phyloP scores from a whole-genome alignment of 495 filamentous ascomycete species.

The Neurospora sp. region DNA sequence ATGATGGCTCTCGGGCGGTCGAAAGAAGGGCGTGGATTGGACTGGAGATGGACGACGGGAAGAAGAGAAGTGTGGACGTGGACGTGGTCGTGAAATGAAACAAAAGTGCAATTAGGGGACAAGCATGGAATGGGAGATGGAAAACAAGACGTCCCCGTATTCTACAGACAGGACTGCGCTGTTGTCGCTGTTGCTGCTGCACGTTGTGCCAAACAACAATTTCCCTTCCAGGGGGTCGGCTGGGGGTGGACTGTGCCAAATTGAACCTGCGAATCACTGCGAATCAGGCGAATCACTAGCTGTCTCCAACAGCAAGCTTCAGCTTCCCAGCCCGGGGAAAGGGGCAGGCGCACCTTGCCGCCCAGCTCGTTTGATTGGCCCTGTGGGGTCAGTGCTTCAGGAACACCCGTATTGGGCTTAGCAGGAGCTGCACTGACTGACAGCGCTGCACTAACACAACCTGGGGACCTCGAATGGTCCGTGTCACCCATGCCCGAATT shows the following conservation, averaged over 20 bases:
- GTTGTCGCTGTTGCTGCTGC: background rate
- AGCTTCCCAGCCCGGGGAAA: constrained; percentile 25
- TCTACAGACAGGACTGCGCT: constrained; percentile 1
- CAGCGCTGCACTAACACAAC: constrained; percentile 1
- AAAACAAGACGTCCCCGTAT: constrained; percentile 17
- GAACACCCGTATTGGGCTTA: constrained; percentile 17
- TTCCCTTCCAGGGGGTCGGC: constrained; percentile 30
- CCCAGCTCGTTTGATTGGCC: constrained; percentile 27
- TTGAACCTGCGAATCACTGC: background rate
- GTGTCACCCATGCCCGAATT: constrained; percentile 15
- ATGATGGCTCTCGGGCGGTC: constrained; percentile 8
- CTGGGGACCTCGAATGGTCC: constrained; percentile 11
- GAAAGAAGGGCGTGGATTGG: constrained; percentile 4
- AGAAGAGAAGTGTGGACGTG: background rate
- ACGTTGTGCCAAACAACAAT: constrained; percentile 36
- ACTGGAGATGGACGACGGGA: constrained; percentile 15
- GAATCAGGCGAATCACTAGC: background rate
- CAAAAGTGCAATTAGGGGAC: background rate
- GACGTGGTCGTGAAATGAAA: background rate
- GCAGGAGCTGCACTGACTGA: constrained; percentile 5
- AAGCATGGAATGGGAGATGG: background rate
- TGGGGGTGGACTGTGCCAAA: constrained; percentile 8
- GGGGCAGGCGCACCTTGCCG: constrained; percentile 27
- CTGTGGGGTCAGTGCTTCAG: constrained; percentile 23
- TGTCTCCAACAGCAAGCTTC: background rate